Percentiles rank a stretch among this genome's conserved stretches.
phyloP scores from a whole-genome alignment of 2,329 filamentous ascomycete species.

The Aspergillus sp. region DNA sequence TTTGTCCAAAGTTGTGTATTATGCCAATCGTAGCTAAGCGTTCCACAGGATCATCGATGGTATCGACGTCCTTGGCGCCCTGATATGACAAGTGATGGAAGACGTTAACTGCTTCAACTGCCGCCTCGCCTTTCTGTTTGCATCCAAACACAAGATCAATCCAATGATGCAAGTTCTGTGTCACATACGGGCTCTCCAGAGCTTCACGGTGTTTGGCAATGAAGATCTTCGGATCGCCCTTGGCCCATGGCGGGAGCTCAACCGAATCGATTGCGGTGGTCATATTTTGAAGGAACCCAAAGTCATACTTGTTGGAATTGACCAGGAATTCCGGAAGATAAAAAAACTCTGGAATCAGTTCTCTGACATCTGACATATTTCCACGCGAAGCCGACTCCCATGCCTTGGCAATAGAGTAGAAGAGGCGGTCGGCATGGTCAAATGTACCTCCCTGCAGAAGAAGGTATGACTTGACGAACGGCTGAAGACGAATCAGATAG shows the following conservation, averaged over 20 bases:
- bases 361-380: conserved; percentile 91
- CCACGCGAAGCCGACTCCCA: conserved; percentile 88
- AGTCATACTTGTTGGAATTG: conserved; percentile 94
- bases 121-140: conserved; percentile 91
- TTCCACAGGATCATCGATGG: conserved; percentile 84
- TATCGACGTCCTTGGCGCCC: conserved; percentile 87
- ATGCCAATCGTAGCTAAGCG: conserved; percentile 87
- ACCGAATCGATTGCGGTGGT: conserved; percentile 81
- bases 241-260: conserved; percentile 90
- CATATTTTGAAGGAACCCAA: conserved; percentile 80
- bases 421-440: conserved; percentile 91
- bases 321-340: conserved; percentile 91
- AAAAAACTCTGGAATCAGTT: conserved; percentile 96
- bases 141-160: conserved; percentile 93
- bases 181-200: conserved; percentile 89
- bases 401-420: conserved; percentile 86
- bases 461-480: conserved; percentile 94
- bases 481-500: conserved; percentile 90
- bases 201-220: conserved; percentile 95
- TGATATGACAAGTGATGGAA: conserved; percentile 96
- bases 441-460: conserved; percentile 93
- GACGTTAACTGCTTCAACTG: conserved; percentile 87
- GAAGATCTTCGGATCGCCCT: conserved; percentile 92
- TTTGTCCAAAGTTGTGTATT: conserved; percentile 98
- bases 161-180: conserved; percentile 85